Percentiles rank a stretch among this genome's conserved stretches.
Conservation (phyloP, 768 basidiomycete species). For the Panus rudis region DNA sequence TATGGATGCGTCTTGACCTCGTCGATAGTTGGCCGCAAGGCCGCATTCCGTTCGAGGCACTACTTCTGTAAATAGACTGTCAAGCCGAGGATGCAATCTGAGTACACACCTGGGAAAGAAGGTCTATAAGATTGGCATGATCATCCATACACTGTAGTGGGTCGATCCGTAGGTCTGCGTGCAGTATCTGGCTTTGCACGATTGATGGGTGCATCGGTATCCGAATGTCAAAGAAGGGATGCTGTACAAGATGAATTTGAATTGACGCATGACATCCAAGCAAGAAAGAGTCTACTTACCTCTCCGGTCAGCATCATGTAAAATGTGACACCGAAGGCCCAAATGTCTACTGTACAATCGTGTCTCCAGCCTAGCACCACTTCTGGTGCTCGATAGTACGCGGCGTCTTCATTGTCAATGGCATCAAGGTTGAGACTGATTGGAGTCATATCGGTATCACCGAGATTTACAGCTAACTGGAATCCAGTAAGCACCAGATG, state of each 20-base stretch:
- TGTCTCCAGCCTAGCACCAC: slow-evolving; percentile 48
- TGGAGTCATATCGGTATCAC: not conserved
- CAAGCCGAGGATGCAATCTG: not conserved
- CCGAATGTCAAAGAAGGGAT: slow-evolving; percentile 29
- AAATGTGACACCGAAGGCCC: slow-evolving; percentile 47
- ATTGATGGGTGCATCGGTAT: slow-evolving; percentile 17
- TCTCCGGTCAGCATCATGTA: slow-evolving; percentile 43
- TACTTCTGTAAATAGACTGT: slow-evolving; percentile 14
- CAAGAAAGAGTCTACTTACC: slow-evolving; percentile 26
- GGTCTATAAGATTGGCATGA: slow-evolving; percentile 36
- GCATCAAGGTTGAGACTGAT: not conserved
- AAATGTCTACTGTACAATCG: slow-evolving; percentile 47
- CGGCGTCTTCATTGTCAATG: slow-evolving; percentile 4
- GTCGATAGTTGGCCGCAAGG: slow-evolving; percentile 33
- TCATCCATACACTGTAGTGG: slow-evolving; percentile 20
- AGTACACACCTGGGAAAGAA: slow-evolving; percentile 35
- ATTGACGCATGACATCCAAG: not conserved
- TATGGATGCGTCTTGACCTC: slow-evolving; percentile 41
- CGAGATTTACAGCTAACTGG: slow-evolving; percentile 20
- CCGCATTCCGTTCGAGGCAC: slow-evolving; percentile 54
- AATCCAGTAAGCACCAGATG: slow-evolving; percentile 42
- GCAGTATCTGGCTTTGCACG: slow-evolving; percentile 29
- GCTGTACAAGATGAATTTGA: slow-evolving; percentile 22
- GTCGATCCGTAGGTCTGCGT: slow-evolving; percentile 23
- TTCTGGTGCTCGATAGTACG: slow-evolving; percentile 43